Base-by-base conservation (phyloP, 768 basidiomycete genomes). In the Suillus variegatus region DNA sequence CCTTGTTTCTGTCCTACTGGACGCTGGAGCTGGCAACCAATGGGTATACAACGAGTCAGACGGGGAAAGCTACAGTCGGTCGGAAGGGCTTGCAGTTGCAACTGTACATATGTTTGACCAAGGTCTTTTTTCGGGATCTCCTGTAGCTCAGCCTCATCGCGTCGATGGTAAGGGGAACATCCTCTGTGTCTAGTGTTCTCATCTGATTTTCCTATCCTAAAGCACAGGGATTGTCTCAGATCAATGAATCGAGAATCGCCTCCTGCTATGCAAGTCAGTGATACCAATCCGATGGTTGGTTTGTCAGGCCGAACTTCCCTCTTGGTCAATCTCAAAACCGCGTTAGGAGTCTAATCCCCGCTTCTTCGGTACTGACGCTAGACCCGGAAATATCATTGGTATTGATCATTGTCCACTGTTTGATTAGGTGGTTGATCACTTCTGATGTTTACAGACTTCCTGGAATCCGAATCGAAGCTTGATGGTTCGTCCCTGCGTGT, bases 331-430 rank as follows among this genome's bases (percentile, higher is more conserved):
- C 87, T 98, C 51, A 85, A 86, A 54, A 79, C 81, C 41, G 95
- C 95, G 0, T 85, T 99, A n/a, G 64, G 80, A 82, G 28, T 76
- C 83, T 4, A 86, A 83, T 68, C 82, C 90, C 0, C 72, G 85
- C 47, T 89, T 89, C 77, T 97, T 97, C 71, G 94, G 92, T 1
- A 65, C 74, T 2, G 86, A 87, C 20, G 91, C 87, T 1, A 79
- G 95, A 68, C 93, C 94, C 0, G 95, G 95, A 3, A 89, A 94
- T 68, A 79, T 97, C 66, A 79, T 96, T 58, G 91, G 95, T 93
- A 67, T 56, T 80, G 65, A 13, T 62, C 57, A 25, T 36, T 63
- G 68, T 65, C 54, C 54, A 58, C n/a, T 47, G 6, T 61, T 47
- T 38, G 18, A 44, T 36, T 10, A 12, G 12, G 25, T 10, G 16